Conservation (phyloP, 78 protist species). For the Monocercomonoides exilis region DNA sequence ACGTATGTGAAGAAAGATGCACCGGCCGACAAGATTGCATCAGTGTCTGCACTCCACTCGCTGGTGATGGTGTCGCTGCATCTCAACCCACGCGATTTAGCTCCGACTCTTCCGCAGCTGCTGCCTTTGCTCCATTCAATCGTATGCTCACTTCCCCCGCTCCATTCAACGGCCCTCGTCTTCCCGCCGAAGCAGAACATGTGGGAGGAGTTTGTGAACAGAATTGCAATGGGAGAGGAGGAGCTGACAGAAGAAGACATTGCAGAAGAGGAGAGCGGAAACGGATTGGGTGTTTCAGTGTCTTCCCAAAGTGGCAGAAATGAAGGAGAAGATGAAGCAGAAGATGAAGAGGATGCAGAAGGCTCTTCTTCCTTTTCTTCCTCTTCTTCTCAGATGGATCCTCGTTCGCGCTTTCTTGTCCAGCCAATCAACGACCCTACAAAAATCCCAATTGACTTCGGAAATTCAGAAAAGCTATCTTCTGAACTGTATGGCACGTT, state of each 20-base stretch:
- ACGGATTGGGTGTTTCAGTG: too few relatives aligned
- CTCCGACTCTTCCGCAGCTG: not conserved
- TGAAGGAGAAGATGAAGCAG: too few relatives aligned
- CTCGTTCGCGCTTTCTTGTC: not conserved
- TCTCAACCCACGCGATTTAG: not conserved
- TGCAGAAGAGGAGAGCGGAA: not conserved
- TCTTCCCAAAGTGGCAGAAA: too few relatives aligned
- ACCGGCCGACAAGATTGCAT: not conserved
- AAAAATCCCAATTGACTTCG: not conserved
- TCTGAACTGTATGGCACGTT: not conserved
- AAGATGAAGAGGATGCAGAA: not conserved
- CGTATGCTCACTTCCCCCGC: not conserved
- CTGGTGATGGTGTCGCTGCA: not conserved
- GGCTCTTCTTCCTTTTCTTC: too few relatives aligned
- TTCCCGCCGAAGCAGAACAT: not conserved
- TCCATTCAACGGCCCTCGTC: not conserved
- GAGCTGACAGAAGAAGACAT: constrained; percentile 2
- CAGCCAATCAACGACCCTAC: not conserved
- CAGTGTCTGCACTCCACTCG: not conserved
- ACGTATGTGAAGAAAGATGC: not conserved
- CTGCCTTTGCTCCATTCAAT: not conserved
- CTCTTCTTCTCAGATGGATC: too few relatives aligned
- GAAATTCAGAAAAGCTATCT: not conserved
- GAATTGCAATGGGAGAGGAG: not conserved
- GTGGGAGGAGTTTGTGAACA: not conserved